These are phyloP conservation scores for Brassica incana DNA, from an alignment of 345 rosid species.

Conservation along the genomic window DNA sequence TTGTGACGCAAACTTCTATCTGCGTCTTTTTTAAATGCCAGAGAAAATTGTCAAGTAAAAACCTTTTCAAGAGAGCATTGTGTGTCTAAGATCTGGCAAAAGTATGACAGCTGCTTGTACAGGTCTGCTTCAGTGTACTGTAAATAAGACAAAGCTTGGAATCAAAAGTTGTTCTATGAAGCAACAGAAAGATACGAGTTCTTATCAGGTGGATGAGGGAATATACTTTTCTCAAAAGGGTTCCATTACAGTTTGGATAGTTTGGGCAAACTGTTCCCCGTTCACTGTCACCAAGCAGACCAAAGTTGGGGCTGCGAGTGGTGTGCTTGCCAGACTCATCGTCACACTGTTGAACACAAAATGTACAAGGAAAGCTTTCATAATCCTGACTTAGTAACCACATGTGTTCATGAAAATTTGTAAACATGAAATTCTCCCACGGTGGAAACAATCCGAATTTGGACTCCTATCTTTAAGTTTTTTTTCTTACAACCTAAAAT, in stretches of 20 bases:
- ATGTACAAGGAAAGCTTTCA: not conserved
- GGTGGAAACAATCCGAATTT: no score
- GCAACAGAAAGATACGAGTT: not conserved
- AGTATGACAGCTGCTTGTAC: constrained; percentile 83
- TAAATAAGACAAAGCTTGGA: not conserved
- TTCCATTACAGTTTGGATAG: constrained; percentile 91
- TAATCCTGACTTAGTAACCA: not conserved
- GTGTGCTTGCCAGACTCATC: constrained; percentile 89
- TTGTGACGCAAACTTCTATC: constrained; percentile 55
- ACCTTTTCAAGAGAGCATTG: constrained; percentile 73
- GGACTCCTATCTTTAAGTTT: no score
- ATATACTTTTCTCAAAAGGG: constrained; percentile 69
- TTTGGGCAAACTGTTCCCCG: constrained; percentile 90
- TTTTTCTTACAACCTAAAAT: no score
- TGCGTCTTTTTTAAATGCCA: constrained; percentile 27
- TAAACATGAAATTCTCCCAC: no score
- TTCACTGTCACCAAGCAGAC: constrained; percentile 75
- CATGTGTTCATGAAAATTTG: not conserved
- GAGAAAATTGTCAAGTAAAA: not conserved
- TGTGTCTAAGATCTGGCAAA: constrained; percentile 77
- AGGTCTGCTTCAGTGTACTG: constrained; percentile 90
- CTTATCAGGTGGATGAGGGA: not conserved
- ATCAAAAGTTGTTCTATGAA: not conserved
- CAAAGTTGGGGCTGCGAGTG: constrained; percentile 62
- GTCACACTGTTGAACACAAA: constrained; percentile 65